Conservation (phyloP, 208 protist species). For the Acanthamoeba divionensis region DNA sequence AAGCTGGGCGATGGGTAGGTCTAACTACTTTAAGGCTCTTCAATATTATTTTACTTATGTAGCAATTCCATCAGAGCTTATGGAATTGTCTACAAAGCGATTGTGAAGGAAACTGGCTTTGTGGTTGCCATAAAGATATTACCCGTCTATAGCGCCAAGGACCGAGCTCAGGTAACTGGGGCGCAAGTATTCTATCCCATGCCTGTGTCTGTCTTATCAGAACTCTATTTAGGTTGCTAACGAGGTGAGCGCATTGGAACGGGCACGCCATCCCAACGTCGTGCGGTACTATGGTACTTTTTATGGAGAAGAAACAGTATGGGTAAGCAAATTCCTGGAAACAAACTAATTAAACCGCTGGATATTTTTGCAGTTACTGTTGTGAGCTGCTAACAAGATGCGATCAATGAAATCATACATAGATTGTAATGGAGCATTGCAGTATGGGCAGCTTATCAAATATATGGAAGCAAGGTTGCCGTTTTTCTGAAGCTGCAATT, state of each 20-base stretch:
- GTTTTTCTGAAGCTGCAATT: background rate
- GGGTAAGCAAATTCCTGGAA: background rate
- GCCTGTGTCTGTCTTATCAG: background rate
- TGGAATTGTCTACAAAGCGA: background rate
- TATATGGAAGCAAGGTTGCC: background rate
- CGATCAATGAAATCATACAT: background rate
- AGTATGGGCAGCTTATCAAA: background rate
- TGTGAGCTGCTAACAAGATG: background rate
- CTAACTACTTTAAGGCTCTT: background rate
- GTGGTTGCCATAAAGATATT: background rate
- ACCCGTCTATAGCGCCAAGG: background rate
- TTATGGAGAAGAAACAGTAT: slow-evolving; percentile 21
- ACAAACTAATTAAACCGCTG: background rate
- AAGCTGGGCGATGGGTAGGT: slow-evolving; percentile 5
- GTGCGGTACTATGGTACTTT: slow-evolving; percentile 29
- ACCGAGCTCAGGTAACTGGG: background rate
- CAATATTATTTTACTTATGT: background rate
- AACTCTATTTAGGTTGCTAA: background rate
- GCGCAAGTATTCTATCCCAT: background rate
- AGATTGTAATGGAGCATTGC: background rate
- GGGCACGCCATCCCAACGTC: slow-evolving; percentile 5
- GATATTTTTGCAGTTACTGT: background rate
- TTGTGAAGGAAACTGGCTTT: background rate
- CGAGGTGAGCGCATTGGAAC: background rate
- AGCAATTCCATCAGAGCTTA: background rate